Percentiles rank a stretch among this genome's conserved stretches.
Evolutionary conservation across 352 stramenopile species (phyloP).

Genomic region (Pythium guiyangense): DNA sequence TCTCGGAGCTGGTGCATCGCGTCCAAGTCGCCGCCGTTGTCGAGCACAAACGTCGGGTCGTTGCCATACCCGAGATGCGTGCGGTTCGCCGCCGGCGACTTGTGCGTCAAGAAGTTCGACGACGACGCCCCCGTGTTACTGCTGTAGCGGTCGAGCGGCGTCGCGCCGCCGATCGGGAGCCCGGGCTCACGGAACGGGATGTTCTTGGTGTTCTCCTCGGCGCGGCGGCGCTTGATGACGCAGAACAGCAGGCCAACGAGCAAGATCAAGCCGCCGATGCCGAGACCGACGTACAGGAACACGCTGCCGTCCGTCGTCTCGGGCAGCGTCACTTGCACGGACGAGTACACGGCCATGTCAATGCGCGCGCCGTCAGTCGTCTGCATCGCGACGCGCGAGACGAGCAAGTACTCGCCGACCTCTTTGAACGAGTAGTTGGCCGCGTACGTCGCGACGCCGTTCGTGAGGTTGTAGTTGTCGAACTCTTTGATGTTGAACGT

Average conservation of each 20-base stretch:
- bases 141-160: conserved; percentile 29
- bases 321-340: conserved; percentile 48
- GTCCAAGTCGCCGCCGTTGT: conserved; percentile 27
- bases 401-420: conserved; percentile 60
- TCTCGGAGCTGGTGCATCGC: conserved; percentile 9
- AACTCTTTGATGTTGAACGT: conserved; percentile 51
- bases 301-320: conserved; percentile 36
- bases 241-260: conserved; percentile 62
- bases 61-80: conserved; percentile 24
- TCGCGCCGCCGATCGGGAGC: conserved; percentile 17
- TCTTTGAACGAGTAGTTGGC: conserved; percentile 50
- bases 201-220: conserved; percentile 56
- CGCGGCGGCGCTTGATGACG: conserved; percentile 60
- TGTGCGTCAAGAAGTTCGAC: conserved; percentile 66
- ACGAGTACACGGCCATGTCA: conserved; percentile 82
- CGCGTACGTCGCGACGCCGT: conserved; percentile 41
- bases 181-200: conserved; percentile 70
- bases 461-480: conserved; percentile 63
- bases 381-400: conserved; percentile 66
- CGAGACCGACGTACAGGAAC: conserved; percentile 72
- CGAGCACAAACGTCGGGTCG: conserved; percentile 34
- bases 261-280: conserved; percentile 61
- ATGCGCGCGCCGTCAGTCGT: conserved; percentile 68
- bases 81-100: conserved; percentile 34
- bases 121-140: conserved; percentile 51